A percentile compares a stretch with the other conserved stretches of the same genome.
Evolutionary conservation across 1,284 basidiomycete species (phyloP).

Genomic region (Naganishia albida): DNA sequence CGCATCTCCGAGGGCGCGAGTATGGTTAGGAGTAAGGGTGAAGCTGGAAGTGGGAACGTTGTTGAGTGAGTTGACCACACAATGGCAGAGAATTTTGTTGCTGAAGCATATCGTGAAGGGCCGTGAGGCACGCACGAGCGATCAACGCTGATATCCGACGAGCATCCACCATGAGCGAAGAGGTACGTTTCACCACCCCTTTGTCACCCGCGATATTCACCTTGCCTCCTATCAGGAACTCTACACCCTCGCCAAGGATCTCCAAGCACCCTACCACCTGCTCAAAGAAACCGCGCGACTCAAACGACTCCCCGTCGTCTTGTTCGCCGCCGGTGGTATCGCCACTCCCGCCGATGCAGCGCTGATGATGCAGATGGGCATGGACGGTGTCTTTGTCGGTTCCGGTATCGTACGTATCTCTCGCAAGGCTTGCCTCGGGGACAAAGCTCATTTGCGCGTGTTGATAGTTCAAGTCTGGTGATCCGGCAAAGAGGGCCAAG

Average conservation of each 20-base stretch:
- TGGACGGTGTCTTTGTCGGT: slow-evolving; percentile 94
- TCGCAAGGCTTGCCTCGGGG: not conserved
- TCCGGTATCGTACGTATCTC: slow-evolving; percentile 76
- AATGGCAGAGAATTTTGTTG: not conserved
- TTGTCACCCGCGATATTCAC: not conserved
- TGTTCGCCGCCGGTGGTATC: slow-evolving; percentile 91
- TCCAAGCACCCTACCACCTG: slow-evolving; percentile 94
- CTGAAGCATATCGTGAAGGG: slow-evolving; percentile 46
- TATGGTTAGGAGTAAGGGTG: slow-evolving; percentile 95
- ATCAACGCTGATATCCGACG: slow-evolving; percentile 82
- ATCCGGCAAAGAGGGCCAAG: slow-evolving; percentile 88
- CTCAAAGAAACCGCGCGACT: slow-evolving; percentile 93
- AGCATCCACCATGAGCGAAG: slow-evolving; percentile 84
- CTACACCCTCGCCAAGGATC: slow-evolving; percentile 87
- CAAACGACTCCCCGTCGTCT: slow-evolving; percentile 86
- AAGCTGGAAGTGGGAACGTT: slow-evolving; percentile 96
- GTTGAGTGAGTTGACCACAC: slow-evolving; percentile 62
- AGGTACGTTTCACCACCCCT: slow-evolving; percentile 46
- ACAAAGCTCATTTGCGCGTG: not conserved
- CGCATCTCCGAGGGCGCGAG: slow-evolving; percentile 97
- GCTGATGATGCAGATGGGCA: slow-evolving; percentile 98
- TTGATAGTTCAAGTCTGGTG: slow-evolving; percentile 63
- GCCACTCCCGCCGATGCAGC: slow-evolving; percentile 98
- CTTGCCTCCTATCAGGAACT: slow-evolving; percentile 62
- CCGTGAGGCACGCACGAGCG: slow-evolving; percentile 86